These are phyloP conservation scores for Penicillium sp. DNA, from an alignment of 2,329 filamentous ascomycete species.

Conservation along the genomic window DNA sequence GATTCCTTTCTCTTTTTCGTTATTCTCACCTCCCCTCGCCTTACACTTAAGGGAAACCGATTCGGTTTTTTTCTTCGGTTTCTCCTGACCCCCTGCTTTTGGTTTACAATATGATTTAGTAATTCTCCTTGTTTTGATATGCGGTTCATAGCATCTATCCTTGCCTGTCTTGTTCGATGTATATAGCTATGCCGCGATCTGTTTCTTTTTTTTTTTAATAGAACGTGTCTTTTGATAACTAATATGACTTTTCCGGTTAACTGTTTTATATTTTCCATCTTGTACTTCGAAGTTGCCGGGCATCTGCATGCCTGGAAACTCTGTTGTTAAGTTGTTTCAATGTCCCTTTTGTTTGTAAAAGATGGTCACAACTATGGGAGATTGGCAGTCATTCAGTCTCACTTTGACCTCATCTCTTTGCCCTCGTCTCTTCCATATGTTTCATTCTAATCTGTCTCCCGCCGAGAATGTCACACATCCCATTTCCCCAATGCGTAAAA, in stretches of 20 bases:
- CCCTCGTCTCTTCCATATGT: not conserved
- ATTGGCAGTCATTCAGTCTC: not conserved
- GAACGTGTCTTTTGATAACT: slow-evolving; percentile 17
- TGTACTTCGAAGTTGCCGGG: not conserved
- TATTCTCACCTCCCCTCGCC: not conserved
- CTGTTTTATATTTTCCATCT: not conserved
- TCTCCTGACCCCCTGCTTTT: slow-evolving; percentile 1
- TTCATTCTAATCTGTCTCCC: not conserved
- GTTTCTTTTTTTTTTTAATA: slow-evolving; percentile 15
- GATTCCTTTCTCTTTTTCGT: slow-evolving; percentile 14
- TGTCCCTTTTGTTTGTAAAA: not conserved
- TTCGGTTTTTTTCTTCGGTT: not conserved
- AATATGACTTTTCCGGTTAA: slow-evolving; percentile 17
- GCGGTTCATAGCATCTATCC: slow-evolving; percentile 19
- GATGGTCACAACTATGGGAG: not conserved
- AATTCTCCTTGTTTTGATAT: slow-evolving; percentile 14
- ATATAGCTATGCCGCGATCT: slow-evolving; percentile 24
- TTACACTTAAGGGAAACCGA: slow-evolving; percentile 4
- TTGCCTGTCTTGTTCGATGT: slow-evolving; percentile 17
- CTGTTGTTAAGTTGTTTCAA: not conserved
- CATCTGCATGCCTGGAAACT: not conserved
- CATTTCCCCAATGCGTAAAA: not conserved
- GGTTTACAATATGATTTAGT: slow-evolving; percentile 22
- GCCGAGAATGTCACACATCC: not conserved
- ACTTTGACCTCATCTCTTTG: not conserved